Percentiles rank a stretch among this genome's conserved stretches.
Conservation (phyloP, 257 asterid genomes). For the Petunia secreta region DNA sequence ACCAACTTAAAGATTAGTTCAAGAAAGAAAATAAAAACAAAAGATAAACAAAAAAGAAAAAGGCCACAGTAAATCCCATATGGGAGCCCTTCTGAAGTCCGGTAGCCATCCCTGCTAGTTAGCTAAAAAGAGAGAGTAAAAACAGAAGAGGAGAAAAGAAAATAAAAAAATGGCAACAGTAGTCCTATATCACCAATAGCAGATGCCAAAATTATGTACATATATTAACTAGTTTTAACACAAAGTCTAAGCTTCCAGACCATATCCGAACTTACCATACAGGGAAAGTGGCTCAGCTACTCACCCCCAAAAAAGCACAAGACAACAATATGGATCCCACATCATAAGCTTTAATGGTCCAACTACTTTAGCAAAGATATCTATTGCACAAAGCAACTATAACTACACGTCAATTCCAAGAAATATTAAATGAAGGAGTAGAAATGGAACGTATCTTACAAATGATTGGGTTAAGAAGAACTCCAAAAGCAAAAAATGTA, state of each 20-base stretch:
- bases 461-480: background rate
- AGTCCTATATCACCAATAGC: background rate
- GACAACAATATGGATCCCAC: background rate
- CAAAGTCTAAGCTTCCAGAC: background rate
- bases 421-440: no score
- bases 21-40: no score
- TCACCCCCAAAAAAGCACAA: background rate
- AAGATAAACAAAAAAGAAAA: no score
- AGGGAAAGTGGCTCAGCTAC: background rate
- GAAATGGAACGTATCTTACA: no score
- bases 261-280: background rate
- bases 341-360: constrained; percentile 4
- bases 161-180: background rate
- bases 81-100: background rate
- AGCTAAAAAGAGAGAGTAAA: background rate
- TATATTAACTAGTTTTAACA: background rate
- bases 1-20: background rate
- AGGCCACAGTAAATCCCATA: no score
- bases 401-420: background rate
- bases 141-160: background rate
- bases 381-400: background rate
- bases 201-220: background rate
- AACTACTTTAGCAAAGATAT: background rate
- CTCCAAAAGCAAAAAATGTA: background rate
- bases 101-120: constrained; percentile 20